A percentile compares a stretch with the other conserved stretches of the same genome.
Evolutionary conservation across 1,284 basidiomycete species (phyloP).

Genomic region (Stereum hirsutum): DNA sequence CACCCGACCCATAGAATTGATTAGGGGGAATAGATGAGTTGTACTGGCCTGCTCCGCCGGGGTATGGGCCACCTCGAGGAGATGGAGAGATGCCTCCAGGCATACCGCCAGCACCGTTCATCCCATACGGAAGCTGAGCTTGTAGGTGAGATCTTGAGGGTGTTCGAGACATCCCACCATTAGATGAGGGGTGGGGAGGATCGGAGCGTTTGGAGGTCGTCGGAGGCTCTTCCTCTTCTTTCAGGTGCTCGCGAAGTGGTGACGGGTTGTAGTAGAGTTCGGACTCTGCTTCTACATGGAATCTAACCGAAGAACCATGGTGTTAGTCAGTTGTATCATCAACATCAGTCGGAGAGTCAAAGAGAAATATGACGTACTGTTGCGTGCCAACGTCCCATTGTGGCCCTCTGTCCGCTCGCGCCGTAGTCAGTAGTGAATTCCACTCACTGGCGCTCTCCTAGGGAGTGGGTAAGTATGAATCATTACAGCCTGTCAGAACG

Average conservation of each 20-base stretch:
- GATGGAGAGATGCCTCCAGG: constrained; percentile 13
- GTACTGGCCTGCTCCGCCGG: too few species aligned
- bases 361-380: constrained; percentile 49
- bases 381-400: constrained; percentile 83
- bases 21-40: constrained; percentile 20
- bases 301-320: too few species aligned
- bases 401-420: constrained; percentile 70
- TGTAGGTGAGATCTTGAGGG: too few species aligned
- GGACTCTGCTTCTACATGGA: constrained; percentile 45
- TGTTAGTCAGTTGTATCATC: too few species aligned
- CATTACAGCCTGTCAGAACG: too few species aligned
- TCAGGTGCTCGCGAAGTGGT: constrained; percentile 30
- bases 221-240: constrained; percentile 23
- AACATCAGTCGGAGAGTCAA: too few species aligned
- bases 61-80: too few species aligned
- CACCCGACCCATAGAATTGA: constrained; percentile 31
- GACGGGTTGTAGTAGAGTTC: constrained; percentile 60
- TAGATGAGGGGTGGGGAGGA: too few species aligned
- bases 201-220: too few species aligned
- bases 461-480: constrained; percentile 3
- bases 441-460: constrained; percentile 77
- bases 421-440: constrained; percentile 71
- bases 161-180: too few species aligned
- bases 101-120: constrained; percentile 18
- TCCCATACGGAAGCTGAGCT: too few species aligned